These are phyloP conservation scores for Populus deltoides DNA, from an alignment of 345 rosid species.

Conservation along the genomic window DNA sequence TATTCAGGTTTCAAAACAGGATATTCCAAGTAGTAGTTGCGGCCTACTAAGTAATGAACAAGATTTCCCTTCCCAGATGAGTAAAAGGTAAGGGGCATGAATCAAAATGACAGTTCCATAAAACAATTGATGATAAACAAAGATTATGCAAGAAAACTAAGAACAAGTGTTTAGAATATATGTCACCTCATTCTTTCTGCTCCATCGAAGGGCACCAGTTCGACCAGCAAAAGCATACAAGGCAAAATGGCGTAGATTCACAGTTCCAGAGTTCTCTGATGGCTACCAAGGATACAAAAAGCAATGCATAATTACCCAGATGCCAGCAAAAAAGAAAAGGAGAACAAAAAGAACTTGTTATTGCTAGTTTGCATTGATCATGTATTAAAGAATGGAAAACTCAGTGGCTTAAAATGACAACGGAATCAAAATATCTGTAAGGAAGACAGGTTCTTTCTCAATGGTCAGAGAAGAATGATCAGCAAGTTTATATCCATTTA, in stretches of 20 bases:
- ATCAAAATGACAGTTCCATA: background rate
- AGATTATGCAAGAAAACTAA: constrained; percentile 1
- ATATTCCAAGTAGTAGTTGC: background rate
- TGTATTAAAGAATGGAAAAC: background rate
- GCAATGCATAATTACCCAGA: background rate
- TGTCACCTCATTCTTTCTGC: constrained; percentile 81
- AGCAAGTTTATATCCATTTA: background rate
- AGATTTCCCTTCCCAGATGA: background rate
- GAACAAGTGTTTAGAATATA: background rate
- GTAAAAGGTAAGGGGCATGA: too few species aligned
- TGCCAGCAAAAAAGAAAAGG: background rate
- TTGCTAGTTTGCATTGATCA: background rate
- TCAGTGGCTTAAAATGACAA: background rate
- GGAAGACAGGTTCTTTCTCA: background rate
- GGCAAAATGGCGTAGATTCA: constrained; percentile 82
- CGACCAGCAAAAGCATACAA: constrained; percentile 87
- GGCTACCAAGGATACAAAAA: constrained; percentile 41
- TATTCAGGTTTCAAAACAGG: too few species aligned
- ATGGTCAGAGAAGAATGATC: background rate
- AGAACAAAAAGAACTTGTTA: background rate
- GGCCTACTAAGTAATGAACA: background rate
- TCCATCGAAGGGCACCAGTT: constrained; percentile 76
- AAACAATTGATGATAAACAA: background rate
- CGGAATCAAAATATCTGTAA: background rate
- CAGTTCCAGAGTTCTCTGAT: constrained; percentile 68